Percentiles rank a stretch among this genome's conserved stretches.
These are phyloP conservation scores for Chrysanthemum makinoi DNA, from an alignment of 129 eudicot genomes.

Conservation along the genomic window DNA sequence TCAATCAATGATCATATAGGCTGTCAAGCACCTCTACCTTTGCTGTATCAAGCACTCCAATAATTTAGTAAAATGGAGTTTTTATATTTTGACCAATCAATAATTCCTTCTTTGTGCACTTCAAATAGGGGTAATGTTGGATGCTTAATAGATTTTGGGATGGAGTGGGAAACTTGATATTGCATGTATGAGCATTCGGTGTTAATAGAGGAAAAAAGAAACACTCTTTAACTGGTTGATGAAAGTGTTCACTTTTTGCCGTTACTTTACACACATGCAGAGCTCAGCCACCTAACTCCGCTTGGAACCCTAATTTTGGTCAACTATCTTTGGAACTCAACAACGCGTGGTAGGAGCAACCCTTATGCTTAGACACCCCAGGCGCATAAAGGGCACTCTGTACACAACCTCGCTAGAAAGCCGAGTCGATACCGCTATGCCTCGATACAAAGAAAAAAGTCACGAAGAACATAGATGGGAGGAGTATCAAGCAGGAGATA, in stretches of 20 bases:
- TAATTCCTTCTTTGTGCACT: too few relatives aligned
- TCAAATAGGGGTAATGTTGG: too few relatives aligned
- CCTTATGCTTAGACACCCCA: constrained; percentile 71
- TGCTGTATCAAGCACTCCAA: constrained; percentile 27
- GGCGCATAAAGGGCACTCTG: constrained; percentile 61
- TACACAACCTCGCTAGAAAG: constrained; percentile 66
- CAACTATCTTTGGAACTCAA: constrained; percentile 72
- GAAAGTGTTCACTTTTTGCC: constrained; percentile 4
- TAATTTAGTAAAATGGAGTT: too few relatives aligned
- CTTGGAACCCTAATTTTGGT: constrained; percentile 70
- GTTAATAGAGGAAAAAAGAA: background rate
- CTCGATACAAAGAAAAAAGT: constrained; percentile 83
- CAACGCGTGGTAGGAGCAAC: constrained; percentile 77
- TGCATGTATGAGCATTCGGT: too few relatives aligned
- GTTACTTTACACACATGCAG: constrained; percentile 38
- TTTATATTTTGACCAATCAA: too few relatives aligned
- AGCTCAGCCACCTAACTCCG: constrained; percentile 64
- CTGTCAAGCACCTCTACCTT: constrained; percentile 54
- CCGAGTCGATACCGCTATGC: constrained; percentile 95
- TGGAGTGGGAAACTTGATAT: too few relatives aligned
- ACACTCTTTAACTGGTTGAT: background rate
- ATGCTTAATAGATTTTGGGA: too few relatives aligned
- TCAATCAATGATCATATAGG: too few relatives aligned
- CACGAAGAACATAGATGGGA: constrained; percentile 98
- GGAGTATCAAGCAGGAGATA: too few relatives aligned